A percentile compares a stretch with the other conserved stretches of the same genome.
phyloP scores from a whole-genome alignment of 208 protist species.

The Acanthamoeba divionensis region DNA sequence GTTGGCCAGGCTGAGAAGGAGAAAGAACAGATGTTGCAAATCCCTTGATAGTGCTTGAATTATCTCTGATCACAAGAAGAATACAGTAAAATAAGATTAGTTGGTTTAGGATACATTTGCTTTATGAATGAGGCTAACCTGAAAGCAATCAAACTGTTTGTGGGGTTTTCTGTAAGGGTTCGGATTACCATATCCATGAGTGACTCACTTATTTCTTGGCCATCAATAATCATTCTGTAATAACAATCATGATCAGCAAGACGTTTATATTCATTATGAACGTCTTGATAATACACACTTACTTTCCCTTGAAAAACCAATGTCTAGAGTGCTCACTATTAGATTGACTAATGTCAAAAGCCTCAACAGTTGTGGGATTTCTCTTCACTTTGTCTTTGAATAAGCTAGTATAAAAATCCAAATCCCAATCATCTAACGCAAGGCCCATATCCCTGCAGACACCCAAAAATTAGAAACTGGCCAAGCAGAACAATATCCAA shows the following conservation, averaged over 20 bases:
- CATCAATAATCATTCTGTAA: conserved; percentile 43
- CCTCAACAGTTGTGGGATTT: conserved; percentile 81
- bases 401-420: conserved; percentile 77
- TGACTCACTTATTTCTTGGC: conserved; percentile 44
- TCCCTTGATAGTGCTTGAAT: conserved; percentile 45
- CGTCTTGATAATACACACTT: neutral
- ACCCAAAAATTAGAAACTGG: conserved; percentile 1
- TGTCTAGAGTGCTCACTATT: conserved; percentile 83
- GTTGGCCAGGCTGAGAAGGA: neutral
- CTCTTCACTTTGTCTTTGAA: conserved; percentile 76
- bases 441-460: conserved; percentile 67
- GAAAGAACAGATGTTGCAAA: neutral
- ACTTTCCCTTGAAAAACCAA: conserved; percentile 81
- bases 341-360: conserved; percentile 81
- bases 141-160: conserved; percentile 56
- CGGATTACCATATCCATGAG: conserved; percentile 47
- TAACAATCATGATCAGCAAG: neutral
- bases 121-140: neutral
- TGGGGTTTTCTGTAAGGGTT: conserved; percentile 25
- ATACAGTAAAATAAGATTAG: too few species aligned
- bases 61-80: neutral
- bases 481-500: conserved; percentile 49
- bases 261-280: neutral
- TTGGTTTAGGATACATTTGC: too few species aligned
- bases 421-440: conserved; percentile 77